These are phyloP conservation scores for Tuber magnatum DNA, from an alignment of 495 filamentous ascomycete species.

Conservation along the genomic window DNA sequence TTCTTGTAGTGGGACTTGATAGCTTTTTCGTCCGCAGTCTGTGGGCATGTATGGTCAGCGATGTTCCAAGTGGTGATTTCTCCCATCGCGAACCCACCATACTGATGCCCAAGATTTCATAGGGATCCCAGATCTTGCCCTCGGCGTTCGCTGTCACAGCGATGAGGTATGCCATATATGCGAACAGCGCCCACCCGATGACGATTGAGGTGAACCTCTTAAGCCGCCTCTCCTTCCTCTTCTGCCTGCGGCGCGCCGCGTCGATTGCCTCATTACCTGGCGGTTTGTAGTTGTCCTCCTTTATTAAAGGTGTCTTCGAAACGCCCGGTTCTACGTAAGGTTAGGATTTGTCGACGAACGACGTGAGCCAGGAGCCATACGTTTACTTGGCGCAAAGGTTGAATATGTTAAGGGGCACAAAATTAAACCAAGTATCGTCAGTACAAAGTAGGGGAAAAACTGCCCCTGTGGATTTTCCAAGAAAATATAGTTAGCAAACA, in stretches of 20 bases:
- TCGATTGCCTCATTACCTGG: conserved; percentile 77
- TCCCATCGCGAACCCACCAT: conserved; percentile 51
- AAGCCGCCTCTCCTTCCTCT: conserved; percentile 78
- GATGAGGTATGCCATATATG: conserved; percentile 88
- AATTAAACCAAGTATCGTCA: conserved; percentile 79
- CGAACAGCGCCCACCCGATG: conserved; percentile 75
- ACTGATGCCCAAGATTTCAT: conserved; percentile 80
- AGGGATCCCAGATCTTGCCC: conserved; percentile 75
- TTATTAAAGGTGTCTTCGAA: conserved; percentile 58
- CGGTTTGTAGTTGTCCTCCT: conserved; percentile 65
- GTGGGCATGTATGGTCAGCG: conserved; percentile 24
- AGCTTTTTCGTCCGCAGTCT: conserved; percentile 76
- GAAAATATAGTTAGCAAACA: conserved; percentile 14
- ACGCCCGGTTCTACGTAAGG: conserved; percentile 48
- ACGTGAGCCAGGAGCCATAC: conserved; percentile 16
- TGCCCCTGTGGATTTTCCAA: conserved; percentile 57
- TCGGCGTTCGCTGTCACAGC: conserved; percentile 48
- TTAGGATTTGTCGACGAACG: conserved; percentile 53
- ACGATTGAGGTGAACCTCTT: conserved; percentile 75
- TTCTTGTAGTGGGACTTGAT: conserved; percentile 85
- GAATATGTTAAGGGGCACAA: conserved; percentile 87
- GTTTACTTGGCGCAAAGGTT: conserved; percentile 38
- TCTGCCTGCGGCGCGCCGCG: conserved; percentile 74
- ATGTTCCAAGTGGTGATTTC: conserved; percentile 15
- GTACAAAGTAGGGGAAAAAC: conserved; percentile 98